A percentile compares a stretch with the other conserved stretches of the same genome.
Evolutionary conservation across 371 early-diverging fungal genomes (phyloP).

Genomic region (Apophysomyces ossiformis): DNA sequence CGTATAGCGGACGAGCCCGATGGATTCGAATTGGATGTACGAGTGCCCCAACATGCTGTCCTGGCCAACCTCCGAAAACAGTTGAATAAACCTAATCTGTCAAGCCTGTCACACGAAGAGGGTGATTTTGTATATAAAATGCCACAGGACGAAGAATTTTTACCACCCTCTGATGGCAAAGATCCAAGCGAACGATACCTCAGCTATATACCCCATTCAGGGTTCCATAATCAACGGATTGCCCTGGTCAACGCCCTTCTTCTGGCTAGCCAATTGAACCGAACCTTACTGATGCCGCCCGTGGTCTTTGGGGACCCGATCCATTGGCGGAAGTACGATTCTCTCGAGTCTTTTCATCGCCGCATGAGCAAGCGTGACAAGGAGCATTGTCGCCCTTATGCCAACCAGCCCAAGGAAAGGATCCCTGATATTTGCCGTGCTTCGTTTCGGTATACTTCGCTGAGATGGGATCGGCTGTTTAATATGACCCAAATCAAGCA

Average conservation of each 20-base stretch:
- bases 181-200: constrained; percentile 41
- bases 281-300: constrained; percentile 64
- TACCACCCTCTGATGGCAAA: constrained; percentile 24
- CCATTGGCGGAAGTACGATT: constrained; percentile 49
- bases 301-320: constrained; percentile 46
- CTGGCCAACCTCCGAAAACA: constrained; percentile 10
- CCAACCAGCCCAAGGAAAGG: constrained; percentile 19
- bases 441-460: constrained; percentile 39
- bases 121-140: constrained; percentile 20
- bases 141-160: constrained; percentile 15
- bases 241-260: constrained; percentile 59
- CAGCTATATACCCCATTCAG: constrained; percentile 64
- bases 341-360: constrained; percentile 37
- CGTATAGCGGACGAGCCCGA: constrained; percentile 8
- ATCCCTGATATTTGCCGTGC: constrained; percentile 20
- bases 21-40: constrained; percentile 4
- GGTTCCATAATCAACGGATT: constrained; percentile 66
- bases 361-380: constrained; percentile 26
- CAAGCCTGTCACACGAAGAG: neutral
- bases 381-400: constrained; percentile 15
- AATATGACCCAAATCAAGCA: constrained; percentile 34
- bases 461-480: constrained; percentile 47
- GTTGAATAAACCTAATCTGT: neutral
- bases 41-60: constrained; percentile 1
- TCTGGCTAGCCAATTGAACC: constrained; percentile 51